Conservation (phyloP, 2,329 filamentous ascomycete species). For the Pseudogymnoascus sp. region DNA sequence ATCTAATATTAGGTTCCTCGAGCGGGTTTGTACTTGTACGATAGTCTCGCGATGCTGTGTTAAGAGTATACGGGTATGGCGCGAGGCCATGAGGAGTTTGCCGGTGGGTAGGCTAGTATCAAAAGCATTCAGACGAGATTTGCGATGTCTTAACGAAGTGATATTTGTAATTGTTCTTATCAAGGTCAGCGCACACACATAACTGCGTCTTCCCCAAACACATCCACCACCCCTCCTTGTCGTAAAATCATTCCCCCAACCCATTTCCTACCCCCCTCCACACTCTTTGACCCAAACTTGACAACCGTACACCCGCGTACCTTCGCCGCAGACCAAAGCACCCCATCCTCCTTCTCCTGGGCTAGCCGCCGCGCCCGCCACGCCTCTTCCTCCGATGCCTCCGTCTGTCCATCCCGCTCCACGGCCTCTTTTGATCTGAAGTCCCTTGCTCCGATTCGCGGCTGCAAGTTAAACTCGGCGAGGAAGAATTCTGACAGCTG, state of each 20-base stretch:
- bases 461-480: conserved; percentile 66
- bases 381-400: conserved; percentile 36
- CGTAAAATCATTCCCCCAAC: conserved; percentile 64
- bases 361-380: conserved; percentile 50
- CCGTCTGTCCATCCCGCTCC: conserved; percentile 34
- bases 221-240: conserved; percentile 61
- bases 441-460: conserved; percentile 74
- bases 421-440: conserved; percentile 53
- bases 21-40: conserved; percentile 4
- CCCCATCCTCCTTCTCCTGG: conserved; percentile 49
- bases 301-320: conserved; percentile 80
- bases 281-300: conserved; percentile 77
- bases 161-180: neutral
- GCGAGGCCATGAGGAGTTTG: neutral
- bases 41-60: conserved; percentile 3
- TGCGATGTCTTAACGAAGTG: neutral
- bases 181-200: conserved; percentile 55
- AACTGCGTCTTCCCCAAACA: conserved; percentile 74
- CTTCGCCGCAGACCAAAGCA: conserved; percentile 76
- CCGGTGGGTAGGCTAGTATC: conserved; percentile 3
- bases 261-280: conserved; percentile 77
- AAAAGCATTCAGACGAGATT: neutral
- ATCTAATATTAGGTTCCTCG: conserved; percentile 4
- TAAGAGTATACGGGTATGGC: neutral
- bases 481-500: conserved; percentile 67